Evolutionary conservation across 768 basidiomycete species (phyloP).

Genomic region (Mycena galericulata): DNA sequence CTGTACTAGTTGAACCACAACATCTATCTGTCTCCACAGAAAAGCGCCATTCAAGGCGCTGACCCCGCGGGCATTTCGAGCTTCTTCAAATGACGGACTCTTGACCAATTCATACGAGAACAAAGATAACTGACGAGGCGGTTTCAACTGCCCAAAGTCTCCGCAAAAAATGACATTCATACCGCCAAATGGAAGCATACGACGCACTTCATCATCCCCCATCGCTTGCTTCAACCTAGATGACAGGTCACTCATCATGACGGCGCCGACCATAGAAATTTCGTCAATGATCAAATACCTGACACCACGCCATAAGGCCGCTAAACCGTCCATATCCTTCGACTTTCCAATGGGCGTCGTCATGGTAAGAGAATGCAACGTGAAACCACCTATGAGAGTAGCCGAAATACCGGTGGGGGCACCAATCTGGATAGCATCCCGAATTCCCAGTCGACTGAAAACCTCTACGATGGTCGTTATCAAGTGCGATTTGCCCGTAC

Average conservation of each 20-base stretch:
- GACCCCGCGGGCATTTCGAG: not conserved
- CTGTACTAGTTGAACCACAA: constrained; percentile 25
- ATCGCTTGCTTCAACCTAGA: constrained; percentile 35
- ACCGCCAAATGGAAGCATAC: constrained; percentile 41
- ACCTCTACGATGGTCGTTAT: constrained; percentile 37
- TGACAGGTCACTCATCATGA: constrained; percentile 38
- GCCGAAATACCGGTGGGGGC: constrained; percentile 45
- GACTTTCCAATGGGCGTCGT: constrained; percentile 25
- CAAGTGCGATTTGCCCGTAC: constrained; percentile 47
- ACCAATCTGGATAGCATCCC: constrained; percentile 1
- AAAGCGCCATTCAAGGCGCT: not conserved
- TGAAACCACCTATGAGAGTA: constrained; percentile 40
- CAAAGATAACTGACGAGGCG: constrained; percentile 32
- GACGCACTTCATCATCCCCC: constrained; percentile 6
- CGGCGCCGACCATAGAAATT: constrained; percentile 36
- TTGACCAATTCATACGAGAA: constrained; percentile 30
- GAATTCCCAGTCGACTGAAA: constrained; percentile 17
- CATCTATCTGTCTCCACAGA: not conserved
- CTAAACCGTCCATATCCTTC: constrained; percentile 2
- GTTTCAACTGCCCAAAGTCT: constrained; percentile 44
- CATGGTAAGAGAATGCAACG: constrained; percentile 43
- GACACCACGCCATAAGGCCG: constrained; percentile 29
- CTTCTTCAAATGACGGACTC: constrained; percentile 4
- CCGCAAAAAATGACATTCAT: constrained; percentile 47
- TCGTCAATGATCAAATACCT: constrained; percentile 39